Conservation (phyloP, 768 basidiomycete species). For the Termitomyces heimii region DNA sequence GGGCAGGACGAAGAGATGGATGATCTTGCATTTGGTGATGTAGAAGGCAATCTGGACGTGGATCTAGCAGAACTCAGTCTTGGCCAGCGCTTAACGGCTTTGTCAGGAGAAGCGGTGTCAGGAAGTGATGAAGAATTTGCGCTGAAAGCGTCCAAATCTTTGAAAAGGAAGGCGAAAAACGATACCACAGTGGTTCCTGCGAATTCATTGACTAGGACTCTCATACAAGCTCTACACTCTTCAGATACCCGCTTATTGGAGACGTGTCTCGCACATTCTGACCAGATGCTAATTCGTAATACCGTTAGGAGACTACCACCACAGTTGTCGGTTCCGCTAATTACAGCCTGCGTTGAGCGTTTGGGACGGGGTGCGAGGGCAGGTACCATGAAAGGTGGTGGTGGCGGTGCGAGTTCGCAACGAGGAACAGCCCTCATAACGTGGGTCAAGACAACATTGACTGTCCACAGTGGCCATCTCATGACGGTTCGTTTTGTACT, state of each 20-base stretch:
- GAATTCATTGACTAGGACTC: slow-evolving; percentile 84
- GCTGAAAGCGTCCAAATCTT: slow-evolving; percentile 22
- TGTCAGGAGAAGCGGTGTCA: slow-evolving; percentile 49
- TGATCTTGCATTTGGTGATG: slow-evolving; percentile 39
- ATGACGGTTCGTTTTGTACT: slow-evolving; percentile 64
- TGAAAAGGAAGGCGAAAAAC: slow-evolving; percentile 24
- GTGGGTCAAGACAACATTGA: slow-evolving; percentile 80
- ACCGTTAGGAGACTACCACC: slow-evolving; percentile 85
- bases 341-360: slow-evolving; percentile 86
- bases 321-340: slow-evolving; percentile 78
- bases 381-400: slow-evolving; percentile 70
- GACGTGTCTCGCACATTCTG: slow-evolving; percentile 80
- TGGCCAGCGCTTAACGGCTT: slow-evolving; percentile 80
- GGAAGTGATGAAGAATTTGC: slow-evolving; percentile 39
- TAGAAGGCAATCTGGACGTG: slow-evolving; percentile 71
- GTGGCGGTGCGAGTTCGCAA: slow-evolving; percentile 76
- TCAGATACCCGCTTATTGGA: slow-evolving; percentile 85
- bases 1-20: slow-evolving; percentile 55
- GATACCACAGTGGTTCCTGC: slow-evolving; percentile 55
- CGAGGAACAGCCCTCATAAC: slow-evolving; percentile 60
- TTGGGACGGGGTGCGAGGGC: slow-evolving; percentile 70
- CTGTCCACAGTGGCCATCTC: slow-evolving; percentile 84
- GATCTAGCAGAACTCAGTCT: slow-evolving; percentile 89
- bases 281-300: slow-evolving; percentile 74
- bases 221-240: slow-evolving; percentile 95